Conservation (phyloP, 148 eudicot species). For the Rheum nobile region DNA sequence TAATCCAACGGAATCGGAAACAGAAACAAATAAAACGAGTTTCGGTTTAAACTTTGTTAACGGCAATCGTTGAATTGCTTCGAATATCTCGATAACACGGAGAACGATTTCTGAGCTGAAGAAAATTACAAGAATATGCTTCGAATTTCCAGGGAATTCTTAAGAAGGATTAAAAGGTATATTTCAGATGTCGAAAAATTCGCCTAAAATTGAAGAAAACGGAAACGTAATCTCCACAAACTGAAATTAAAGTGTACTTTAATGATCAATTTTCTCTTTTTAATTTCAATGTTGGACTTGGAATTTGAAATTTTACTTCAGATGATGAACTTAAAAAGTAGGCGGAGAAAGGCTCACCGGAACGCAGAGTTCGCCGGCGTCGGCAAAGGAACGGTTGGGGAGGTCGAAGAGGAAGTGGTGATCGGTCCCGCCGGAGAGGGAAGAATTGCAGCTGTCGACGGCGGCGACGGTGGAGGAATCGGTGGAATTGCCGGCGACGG, state of each 20-base stretch:
- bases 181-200: not conserved
- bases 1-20: not conserved
- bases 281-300: too few species aligned
- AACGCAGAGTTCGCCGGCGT: slow-evolving; percentile 66
- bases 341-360: slow-evolving; percentile 42
- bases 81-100: not conserved
- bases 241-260: not conserved
- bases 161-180: not conserved
- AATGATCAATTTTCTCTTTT: not conserved
- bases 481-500: slow-evolving; percentile 32
- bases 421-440: slow-evolving; percentile 45
- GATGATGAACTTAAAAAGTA: not conserved
- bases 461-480: slow-evolving; percentile 48
- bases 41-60: not conserved
- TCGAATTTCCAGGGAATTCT: not conserved
- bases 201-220: not conserved
- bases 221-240: not conserved
- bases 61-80: not conserved
- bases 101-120: not conserved
- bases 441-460: slow-evolving; percentile 70
- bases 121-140: not conserved
- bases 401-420: slow-evolving; percentile 6
- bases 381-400: slow-evolving; percentile 37
- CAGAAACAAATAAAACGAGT: not conserved
- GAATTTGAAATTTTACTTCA: not conserved